Conservation (phyloP, 116 monocot genomes). For the Dioscorea cayenensis region DNA sequence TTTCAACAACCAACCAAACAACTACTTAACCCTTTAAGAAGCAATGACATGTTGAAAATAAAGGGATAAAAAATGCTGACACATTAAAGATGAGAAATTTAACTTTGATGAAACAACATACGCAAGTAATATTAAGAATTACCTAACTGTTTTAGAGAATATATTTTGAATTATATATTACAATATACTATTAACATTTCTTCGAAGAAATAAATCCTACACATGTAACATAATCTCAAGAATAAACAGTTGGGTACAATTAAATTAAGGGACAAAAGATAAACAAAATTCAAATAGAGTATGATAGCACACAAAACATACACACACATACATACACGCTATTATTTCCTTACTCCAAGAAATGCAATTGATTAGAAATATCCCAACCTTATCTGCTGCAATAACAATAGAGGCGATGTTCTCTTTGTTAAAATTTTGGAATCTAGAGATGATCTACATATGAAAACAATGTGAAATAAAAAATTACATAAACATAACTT, state of each 20-base stretch:
- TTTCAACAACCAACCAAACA: background rate
- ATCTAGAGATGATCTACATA: constrained; percentile 74
- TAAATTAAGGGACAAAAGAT: too few relatives aligned
- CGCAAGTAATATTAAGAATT: too few relatives aligned
- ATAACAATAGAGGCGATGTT: constrained; percentile 67
- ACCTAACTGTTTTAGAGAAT: too few relatives aligned
- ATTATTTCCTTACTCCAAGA: too few relatives aligned
- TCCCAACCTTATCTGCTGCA: constrained; percentile 74
- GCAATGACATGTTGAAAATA: background rate
- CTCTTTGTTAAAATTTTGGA: constrained; percentile 73
- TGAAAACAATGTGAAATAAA: background rate
- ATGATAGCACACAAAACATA: background rate
- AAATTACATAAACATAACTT: too few relatives aligned
- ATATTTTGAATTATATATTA: too few relatives aligned
- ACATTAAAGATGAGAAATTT: background rate
- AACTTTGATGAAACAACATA: constrained; percentile 75
- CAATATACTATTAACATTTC: too few relatives aligned
- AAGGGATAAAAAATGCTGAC: background rate
- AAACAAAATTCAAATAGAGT: background rate
- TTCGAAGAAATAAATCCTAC: too few relatives aligned
- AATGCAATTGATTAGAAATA: background rate
- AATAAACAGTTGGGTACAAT: too few relatives aligned
- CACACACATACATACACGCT: too few relatives aligned
- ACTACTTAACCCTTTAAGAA: background rate
- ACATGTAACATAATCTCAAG: too few relatives aligned